phyloP scores from a whole-genome alignment of 2,329 filamentous ascomycete genomes.

The Diaporthe velutina region DNA sequence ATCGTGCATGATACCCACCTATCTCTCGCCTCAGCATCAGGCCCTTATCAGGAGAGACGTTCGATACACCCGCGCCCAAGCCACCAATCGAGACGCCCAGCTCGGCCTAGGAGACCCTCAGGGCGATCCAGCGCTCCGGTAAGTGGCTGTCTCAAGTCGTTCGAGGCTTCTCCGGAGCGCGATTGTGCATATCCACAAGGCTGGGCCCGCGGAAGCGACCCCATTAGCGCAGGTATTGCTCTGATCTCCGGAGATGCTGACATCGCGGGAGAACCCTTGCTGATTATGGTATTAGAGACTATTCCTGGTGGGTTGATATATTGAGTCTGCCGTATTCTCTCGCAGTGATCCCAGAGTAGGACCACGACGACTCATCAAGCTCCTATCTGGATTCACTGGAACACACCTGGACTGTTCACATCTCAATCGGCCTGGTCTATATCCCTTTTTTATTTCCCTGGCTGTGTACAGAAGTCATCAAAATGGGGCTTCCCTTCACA shows the following conservation, averaged over 20 bases:
- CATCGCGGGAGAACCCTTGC: slow-evolving; percentile 3
- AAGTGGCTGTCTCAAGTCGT: slow-evolving; percentile 20
- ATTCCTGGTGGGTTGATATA: slow-evolving; percentile 25
- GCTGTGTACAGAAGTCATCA: not conserved
- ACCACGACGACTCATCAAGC: not conserved
- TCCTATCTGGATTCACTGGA: not conserved
- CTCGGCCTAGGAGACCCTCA: slow-evolving; percentile 12
- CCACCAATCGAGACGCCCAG: slow-evolving; percentile 23
- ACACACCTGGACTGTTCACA: not conserved
- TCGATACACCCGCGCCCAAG: slow-evolving; percentile 6
- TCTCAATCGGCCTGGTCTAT: not conserved
- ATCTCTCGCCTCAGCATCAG: slow-evolving; percentile 28
- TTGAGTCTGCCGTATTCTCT: slow-evolving; percentile 4
- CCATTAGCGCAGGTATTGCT: slow-evolving; percentile 18
- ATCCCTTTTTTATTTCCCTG: too few species aligned
- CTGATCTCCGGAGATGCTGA: slow-evolving; percentile 32
- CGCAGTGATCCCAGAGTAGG: not conserved
- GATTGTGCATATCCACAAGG: slow-evolving; percentile 23
- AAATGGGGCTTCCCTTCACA: slow-evolving; percentile 50
- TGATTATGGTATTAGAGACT: slow-evolving; percentile 17
- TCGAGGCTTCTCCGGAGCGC: slow-evolving; percentile 18
- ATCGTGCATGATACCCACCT: slow-evolving; percentile 30
- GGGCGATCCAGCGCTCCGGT: slow-evolving; percentile 12
- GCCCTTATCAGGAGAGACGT: slow-evolving; percentile 22
- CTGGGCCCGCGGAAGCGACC: slow-evolving; percentile 33